These are phyloP conservation scores for Pelargonium cotyledonis DNA, from an alignment of 441 rosid species.

Conservation along the genomic window DNA sequence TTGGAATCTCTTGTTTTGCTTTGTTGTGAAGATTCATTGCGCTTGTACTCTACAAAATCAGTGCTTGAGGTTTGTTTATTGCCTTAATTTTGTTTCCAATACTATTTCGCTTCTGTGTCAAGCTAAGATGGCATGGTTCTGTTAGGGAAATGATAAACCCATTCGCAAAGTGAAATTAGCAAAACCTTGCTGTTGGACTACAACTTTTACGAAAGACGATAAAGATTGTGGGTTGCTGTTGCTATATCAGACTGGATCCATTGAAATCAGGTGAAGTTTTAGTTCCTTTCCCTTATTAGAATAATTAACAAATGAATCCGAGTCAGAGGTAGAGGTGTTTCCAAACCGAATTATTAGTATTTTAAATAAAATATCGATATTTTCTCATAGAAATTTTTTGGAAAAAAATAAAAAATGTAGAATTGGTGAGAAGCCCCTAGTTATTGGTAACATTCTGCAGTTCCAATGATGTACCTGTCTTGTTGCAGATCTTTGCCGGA, in stretches of 20 bases:
- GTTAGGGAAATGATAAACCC: slow-evolving; percentile 46
- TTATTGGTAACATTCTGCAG: background rate
- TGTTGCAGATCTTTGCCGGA: slow-evolving; percentile 53
- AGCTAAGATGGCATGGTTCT: slow-evolving; percentile 21
- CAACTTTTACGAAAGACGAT: slow-evolving; percentile 45
- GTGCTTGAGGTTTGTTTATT: slow-evolving; percentile 42
- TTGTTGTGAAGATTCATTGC: slow-evolving; percentile 49
- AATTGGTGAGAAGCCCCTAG: too few relatives aligned
- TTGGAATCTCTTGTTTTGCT: slow-evolving; percentile 41
- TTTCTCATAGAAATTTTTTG: too few relatives aligned
- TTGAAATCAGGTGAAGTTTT: slow-evolving; percentile 51
- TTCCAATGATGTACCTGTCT: slow-evolving; percentile 13
- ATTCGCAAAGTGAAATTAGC: slow-evolving; percentile 45
- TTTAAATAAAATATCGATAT: too few relatives aligned
- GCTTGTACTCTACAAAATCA: slow-evolving; percentile 39
- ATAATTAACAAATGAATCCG: slow-evolving; percentile 1
- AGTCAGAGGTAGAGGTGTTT: background rate
- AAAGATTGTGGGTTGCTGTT: slow-evolving; percentile 36
- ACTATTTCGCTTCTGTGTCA: slow-evolving; percentile 18
- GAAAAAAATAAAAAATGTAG: too few relatives aligned
- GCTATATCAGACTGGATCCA: slow-evolving; percentile 50
- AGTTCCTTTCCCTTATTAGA: background rate
- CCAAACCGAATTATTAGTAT: too few relatives aligned
- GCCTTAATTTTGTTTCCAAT: slow-evolving; percentile 16
- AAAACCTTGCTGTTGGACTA: slow-evolving; percentile 56